Conservation (phyloP, 768 basidiomycete species). For the Amanita jacksonii region DNA sequence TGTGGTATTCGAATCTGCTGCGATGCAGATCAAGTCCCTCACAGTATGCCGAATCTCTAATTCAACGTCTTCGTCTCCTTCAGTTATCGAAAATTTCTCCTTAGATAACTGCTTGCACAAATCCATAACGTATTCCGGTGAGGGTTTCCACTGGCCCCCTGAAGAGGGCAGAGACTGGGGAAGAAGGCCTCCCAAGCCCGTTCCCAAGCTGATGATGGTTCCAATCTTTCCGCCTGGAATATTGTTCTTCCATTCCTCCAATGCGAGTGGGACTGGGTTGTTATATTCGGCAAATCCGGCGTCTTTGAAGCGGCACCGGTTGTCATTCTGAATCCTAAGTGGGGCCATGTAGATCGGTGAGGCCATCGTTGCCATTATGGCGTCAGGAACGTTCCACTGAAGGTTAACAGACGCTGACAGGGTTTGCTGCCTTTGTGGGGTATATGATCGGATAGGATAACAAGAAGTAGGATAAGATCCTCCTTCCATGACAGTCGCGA, state of each 20-base stretch:
- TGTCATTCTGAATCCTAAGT: constrained; percentile 8
- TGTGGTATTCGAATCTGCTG: neutral
- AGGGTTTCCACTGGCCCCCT: neutral
- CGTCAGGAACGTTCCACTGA: constrained; percentile 16
- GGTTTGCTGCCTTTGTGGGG: neutral
- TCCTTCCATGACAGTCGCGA: constrained; percentile 16
- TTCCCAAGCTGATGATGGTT: constrained; percentile 13
- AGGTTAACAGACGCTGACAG: constrained; percentile 3
- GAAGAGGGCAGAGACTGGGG: constrained; percentile 1
- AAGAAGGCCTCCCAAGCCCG: constrained; percentile 9
- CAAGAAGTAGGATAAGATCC: constrained; percentile 16
- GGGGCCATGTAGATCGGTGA: constrained; percentile 15
- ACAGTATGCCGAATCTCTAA: neutral
- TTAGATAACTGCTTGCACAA: neutral
- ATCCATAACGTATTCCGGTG: neutral
- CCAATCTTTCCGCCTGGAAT: constrained; percentile 14
- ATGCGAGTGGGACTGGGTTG: constrained; percentile 14
- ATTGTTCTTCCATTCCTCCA: constrained; percentile 10
- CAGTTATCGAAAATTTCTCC: neutral
- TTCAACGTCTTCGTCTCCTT: neutral
- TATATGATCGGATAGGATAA: constrained; percentile 18
- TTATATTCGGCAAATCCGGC: constrained; percentile 18
- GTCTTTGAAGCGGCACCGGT: constrained; percentile 14
- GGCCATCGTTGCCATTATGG: constrained; percentile 13
- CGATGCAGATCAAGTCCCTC: constrained; percentile 1